A percentile compares a stretch with the other conserved stretches of the same genome.
Evolutionary conservation across 2,329 filamentous ascomycete species (phyloP).

Genomic region (Cryoendolithus antarcticus): DNA sequence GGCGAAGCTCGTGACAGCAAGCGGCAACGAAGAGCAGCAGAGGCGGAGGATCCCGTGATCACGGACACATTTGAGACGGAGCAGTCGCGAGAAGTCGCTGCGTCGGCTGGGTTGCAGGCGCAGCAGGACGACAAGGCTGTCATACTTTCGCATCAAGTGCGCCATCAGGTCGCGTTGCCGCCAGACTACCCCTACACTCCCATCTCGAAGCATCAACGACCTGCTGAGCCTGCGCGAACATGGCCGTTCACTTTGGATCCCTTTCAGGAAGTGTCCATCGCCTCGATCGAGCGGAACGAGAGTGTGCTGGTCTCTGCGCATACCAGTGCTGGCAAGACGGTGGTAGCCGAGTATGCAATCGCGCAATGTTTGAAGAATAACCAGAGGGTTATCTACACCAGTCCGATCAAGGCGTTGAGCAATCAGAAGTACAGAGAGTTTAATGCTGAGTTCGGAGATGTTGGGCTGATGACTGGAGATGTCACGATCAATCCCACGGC

Average conservation of each 20-base stretch:
- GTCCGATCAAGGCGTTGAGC: slow-evolving; percentile 95
- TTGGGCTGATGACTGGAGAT: slow-evolving; percentile 96
- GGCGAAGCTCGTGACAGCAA: slow-evolving; percentile 43
- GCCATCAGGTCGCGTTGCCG: slow-evolving; percentile 91
- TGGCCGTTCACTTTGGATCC: slow-evolving; percentile 92
- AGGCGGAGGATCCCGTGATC: slow-evolving; percentile 61
- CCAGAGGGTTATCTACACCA: slow-evolving; percentile 97
- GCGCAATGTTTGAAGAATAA: slow-evolving; percentile 95
- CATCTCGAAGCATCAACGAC: slow-evolving; percentile 88
- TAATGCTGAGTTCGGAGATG: slow-evolving; percentile 86
- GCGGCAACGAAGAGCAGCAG: slow-evolving; percentile 51
- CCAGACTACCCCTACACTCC: slow-evolving; percentile 66
- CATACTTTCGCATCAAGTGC: slow-evolving; percentile 89
- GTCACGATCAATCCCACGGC: slow-evolving; percentile 98
- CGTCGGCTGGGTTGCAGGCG: slow-evolving; percentile 55
- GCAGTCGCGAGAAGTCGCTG: slow-evolving; percentile 79
- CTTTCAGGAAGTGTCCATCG: slow-evolving; percentile 89
- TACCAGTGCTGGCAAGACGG: slow-evolving; percentile 94
- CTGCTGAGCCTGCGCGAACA: slow-evolving; percentile 67
- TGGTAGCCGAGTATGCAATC: slow-evolving; percentile 95
- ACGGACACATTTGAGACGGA: slow-evolving; percentile 93
- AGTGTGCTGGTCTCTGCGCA: slow-evolving; percentile 95
- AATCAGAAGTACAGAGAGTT: slow-evolving; percentile 99
- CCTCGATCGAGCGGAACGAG: slow-evolving; percentile 90
- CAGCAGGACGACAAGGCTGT: slow-evolving; percentile 57